Conservation (phyloP, 176 grass and related monocot species). For the Elaeis guineensis region DNA sequence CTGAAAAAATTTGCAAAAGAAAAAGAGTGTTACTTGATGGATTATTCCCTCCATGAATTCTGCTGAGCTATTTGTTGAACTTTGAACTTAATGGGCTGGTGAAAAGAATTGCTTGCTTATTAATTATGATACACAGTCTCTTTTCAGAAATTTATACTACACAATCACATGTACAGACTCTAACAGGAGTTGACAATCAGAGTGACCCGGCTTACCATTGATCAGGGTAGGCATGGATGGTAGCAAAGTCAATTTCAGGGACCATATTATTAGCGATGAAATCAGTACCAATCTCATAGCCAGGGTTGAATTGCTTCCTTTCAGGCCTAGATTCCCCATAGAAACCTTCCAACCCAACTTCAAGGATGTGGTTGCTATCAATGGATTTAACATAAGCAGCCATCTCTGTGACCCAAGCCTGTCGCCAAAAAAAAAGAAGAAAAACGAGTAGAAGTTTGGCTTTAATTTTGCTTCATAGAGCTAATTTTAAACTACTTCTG, state of each 20-base stretch:
- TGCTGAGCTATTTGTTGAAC: no score
- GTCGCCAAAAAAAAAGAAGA: background rate
- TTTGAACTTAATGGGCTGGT: no score
- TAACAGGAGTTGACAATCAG: background rate
- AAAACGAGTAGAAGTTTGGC: no score
- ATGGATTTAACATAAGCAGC: constrained; percentile 59
- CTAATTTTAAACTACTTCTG: background rate
- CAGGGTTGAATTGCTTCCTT: constrained; percentile 41
- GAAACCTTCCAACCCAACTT: constrained; percentile 74
- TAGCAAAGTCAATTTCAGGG: constrained; percentile 56
- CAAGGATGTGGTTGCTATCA: constrained; percentile 70
- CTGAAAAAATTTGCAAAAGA: constrained; percentile 6
- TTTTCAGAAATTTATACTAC: background rate
- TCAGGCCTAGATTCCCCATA: constrained; percentile 53
- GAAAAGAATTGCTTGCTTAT: no score
- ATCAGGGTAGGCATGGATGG: constrained; percentile 72
- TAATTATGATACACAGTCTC: no score
- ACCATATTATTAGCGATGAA: constrained; percentile 70
- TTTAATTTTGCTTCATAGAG: no score
- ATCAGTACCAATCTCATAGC: constrained; percentile 62
- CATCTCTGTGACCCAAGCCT: constrained; percentile 66
- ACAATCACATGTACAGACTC: background rate
- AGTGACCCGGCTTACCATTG: constrained; percentile 34
- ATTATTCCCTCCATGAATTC: no score
- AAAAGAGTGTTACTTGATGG: no score